Conservation (phyloP, 495 filamentous ascomycete genomes). For the Aspergillus cavernicola region DNA sequence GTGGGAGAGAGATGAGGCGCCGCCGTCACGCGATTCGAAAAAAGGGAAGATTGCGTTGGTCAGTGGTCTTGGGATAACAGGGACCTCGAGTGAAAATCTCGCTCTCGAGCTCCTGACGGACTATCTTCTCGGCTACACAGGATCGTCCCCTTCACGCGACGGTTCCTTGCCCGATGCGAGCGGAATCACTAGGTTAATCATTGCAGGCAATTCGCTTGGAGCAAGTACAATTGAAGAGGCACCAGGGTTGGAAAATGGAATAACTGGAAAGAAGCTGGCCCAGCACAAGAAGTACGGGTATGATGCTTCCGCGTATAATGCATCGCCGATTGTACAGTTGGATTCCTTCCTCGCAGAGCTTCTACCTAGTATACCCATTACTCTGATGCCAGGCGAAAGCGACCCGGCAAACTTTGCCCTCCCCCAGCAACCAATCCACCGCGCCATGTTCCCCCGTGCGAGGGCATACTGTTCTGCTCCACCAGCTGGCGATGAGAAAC, state of each 20-base stretch:
- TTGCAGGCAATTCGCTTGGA: constrained; percentile 85
- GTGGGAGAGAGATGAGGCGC: constrained; percentile 58
- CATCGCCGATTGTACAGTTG: constrained; percentile 73
- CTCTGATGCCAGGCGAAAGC: constrained; percentile 67
- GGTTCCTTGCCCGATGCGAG: constrained; percentile 39
- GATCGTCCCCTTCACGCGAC: constrained; percentile 41
- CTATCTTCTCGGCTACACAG: constrained; percentile 82
- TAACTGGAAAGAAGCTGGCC: constrained; percentile 39
- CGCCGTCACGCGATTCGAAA: constrained; percentile 40
- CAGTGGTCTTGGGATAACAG: constrained; percentile 80
- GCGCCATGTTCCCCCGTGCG: constrained; percentile 74
- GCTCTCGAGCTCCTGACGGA: constrained; percentile 76
- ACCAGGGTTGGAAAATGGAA: constrained; percentile 29
- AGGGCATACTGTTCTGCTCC: constrained; percentile 58
- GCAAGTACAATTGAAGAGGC: constrained; percentile 42
- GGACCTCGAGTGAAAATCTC: constrained; percentile 65
- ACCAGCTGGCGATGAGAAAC: constrained; percentile 38
- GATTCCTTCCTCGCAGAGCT: constrained; percentile 79
- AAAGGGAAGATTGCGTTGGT: constrained; percentile 77
- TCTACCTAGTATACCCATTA: constrained; percentile 76
- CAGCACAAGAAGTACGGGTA: constrained; percentile 86
- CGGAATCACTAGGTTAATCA: constrained; percentile 77
- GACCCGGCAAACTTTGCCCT: constrained; percentile 80
- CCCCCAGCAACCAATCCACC: constrained; percentile 79
- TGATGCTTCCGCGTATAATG: constrained; percentile 81